phyloP scores from a whole-genome alignment of 495 filamentous ascomycete genomes.

The Sabuloglossum arenarium region DNA sequence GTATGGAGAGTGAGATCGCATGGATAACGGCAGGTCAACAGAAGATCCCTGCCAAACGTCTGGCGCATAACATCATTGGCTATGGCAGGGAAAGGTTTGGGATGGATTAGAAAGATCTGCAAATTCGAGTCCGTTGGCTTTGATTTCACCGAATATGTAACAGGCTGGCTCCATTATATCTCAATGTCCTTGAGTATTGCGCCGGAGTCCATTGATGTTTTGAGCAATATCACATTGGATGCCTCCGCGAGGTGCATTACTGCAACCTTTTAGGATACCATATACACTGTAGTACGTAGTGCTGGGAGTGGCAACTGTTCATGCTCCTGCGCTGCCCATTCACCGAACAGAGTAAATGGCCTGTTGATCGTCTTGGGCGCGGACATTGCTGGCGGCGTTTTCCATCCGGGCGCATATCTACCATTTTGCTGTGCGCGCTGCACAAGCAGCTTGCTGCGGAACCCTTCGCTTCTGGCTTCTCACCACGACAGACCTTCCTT shows the following conservation, averaged over 20 bases:
- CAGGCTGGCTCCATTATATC: neutral
- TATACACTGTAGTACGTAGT: neutral
- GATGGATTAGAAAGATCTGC: neutral
- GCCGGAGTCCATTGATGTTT: neutral
- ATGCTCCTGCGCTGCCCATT: neutral
- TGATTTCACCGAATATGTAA: neutral
- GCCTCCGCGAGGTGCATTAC: neutral
- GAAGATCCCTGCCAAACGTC: slow-evolving; percentile 4
- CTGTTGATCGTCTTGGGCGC: neutral
- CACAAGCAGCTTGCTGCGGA: neutral
- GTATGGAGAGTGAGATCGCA: neutral
- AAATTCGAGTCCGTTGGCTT: neutral
- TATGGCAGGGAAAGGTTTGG: slow-evolving; percentile 1
- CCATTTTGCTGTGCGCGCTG: slow-evolving; percentile 1
- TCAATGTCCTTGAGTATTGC: neutral
- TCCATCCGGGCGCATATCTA: neutral
- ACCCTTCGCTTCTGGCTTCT: slow-evolving; percentile 4
- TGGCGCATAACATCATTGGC: slow-evolving; percentile 12
- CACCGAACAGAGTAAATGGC: neutral
- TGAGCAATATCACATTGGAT: neutral
- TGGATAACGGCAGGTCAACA: neutral
- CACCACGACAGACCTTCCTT: slow-evolving; percentile 2
- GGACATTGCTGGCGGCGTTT: neutral
- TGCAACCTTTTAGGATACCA: neutral
- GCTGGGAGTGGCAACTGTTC: neutral